These are phyloP conservation scores for Pythium apleroticum DNA, from an alignment of 352 stramenopile genomes.

Conservation along the genomic window DNA sequence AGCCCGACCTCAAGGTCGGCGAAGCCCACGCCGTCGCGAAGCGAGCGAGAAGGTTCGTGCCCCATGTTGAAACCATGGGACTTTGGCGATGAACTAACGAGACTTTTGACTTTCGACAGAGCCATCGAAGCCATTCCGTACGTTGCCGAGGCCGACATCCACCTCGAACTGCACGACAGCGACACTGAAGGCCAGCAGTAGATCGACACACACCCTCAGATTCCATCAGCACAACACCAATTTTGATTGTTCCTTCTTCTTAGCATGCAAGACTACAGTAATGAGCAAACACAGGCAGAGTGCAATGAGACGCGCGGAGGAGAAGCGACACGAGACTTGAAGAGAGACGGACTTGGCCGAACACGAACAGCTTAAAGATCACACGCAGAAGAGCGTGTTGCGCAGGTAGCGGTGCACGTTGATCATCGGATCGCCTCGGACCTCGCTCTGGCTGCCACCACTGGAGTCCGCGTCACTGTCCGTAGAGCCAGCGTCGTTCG, in stretches of 20 bases:
- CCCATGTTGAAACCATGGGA: not conserved
- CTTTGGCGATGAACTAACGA: not conserved
- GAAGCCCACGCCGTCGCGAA: slow-evolving; percentile 74
- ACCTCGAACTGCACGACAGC: slow-evolving; percentile 63
- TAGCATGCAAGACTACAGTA: too few species aligned
- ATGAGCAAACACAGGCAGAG: not conserved
- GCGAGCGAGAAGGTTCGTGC: slow-evolving; percentile 59
- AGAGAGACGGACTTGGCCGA: not conserved
- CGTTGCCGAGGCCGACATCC: slow-evolving; percentile 77
- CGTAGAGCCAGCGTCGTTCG: slow-evolving; percentile 10
- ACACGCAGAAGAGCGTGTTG: slow-evolving; percentile 25
- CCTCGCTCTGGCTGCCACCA: not conserved
- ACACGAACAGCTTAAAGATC: not conserved
- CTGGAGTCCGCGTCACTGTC: slow-evolving; percentile 23
- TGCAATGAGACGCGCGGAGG: not conserved
- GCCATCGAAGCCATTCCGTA: slow-evolving; percentile 80
- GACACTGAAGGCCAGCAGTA: slow-evolving; percentile 10
- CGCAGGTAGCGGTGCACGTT: slow-evolving; percentile 17
- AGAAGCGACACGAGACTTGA: too few species aligned
- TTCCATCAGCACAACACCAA: not conserved
- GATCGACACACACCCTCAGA: not conserved
- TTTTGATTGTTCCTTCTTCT: not conserved
- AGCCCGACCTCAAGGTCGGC: slow-evolving; percentile 72
- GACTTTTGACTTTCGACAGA: slow-evolving; percentile 30
- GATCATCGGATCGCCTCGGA: slow-evolving; percentile 11